Evolutionary conservation across 2,329 filamentous ascomycete species (phyloP).

Genomic region (Xylariaceae sp.): DNA sequence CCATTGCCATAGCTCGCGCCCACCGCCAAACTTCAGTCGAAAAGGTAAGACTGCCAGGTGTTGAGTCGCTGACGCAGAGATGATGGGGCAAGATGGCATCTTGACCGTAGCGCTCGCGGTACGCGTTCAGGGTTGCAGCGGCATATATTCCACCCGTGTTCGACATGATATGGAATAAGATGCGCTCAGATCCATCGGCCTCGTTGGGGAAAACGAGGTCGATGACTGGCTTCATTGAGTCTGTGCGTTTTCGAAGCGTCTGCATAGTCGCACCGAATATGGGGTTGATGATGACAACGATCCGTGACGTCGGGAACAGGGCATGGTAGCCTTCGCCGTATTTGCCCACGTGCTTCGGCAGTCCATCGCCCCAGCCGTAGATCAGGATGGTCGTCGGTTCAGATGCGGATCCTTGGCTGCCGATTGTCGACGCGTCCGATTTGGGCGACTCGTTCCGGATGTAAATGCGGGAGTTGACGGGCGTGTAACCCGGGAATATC

Average conservation of each 20-base stretch:
- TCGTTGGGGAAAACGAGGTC: conserved; percentile 33
- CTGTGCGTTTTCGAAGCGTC: conserved; percentile 39
- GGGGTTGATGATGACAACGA: conserved; percentile 48
- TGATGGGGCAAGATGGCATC: conserved; percentile 41
- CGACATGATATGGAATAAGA: conserved; percentile 54
- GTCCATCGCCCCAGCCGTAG: conserved; percentile 55
- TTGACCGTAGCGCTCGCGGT: conserved; percentile 33
- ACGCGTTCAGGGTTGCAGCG: conserved; percentile 46
- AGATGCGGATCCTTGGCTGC: conserved; percentile 1
- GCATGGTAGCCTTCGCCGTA: conserved; percentile 49
- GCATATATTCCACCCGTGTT: conserved; percentile 55
- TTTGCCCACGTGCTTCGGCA: conserved; percentile 52
- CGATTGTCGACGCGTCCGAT: conserved; percentile 10
- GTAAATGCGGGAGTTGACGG: conserved; percentile 45
- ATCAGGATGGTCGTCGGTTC: conserved; percentile 46
- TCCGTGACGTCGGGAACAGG: conserved; percentile 47
- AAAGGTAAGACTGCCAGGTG: conserved; percentile 45
- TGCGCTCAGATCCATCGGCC: conserved; percentile 26
- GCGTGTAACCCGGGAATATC: conserved; percentile 41
- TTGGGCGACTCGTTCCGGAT: conserved; percentile 35
- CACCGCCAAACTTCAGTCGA: conserved; percentile 43
- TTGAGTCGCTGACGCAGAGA: conserved; percentile 50
- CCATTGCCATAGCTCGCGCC: conserved; percentile 51
- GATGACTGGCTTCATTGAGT: conserved; percentile 43
- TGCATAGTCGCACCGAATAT: conserved; percentile 45